These are phyloP conservation scores for Tilletia horrida DNA, from an alignment of 1,284 basidiomycete genomes.

Conservation along the genomic window DNA sequence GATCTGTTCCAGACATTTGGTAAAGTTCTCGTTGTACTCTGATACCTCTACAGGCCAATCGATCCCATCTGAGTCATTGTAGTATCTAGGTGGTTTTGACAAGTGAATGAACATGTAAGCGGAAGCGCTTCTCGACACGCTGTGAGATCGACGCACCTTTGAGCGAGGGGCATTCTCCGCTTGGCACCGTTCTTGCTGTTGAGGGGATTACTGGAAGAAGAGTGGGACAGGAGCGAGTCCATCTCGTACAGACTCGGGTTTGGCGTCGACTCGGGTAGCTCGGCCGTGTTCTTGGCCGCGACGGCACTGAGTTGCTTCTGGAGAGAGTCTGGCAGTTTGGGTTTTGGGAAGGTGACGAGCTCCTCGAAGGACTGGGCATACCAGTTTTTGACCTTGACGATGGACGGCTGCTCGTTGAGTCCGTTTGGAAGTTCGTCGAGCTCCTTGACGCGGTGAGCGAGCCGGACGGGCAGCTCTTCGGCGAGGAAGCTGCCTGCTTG, in stretches of 20 bases:
- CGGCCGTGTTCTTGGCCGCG: slow-evolving; percentile 32
- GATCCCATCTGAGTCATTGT: slow-evolving; percentile 66
- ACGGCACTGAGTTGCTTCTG: slow-evolving; percentile 40
- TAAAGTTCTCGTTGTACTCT: slow-evolving; percentile 90
- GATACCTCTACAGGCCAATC: slow-evolving; percentile 87
- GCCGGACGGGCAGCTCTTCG: slow-evolving; percentile 88
- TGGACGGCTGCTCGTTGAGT: slow-evolving; percentile 84
- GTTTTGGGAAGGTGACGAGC: slow-evolving; percentile 51
- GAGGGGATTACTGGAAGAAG: slow-evolving; percentile 9
- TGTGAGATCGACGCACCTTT: not conserved
- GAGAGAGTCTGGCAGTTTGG: slow-evolving; percentile 44
- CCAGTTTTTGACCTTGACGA: slow-evolving; percentile 95
- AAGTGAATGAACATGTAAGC: not conserved
- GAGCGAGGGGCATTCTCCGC: slow-evolving; percentile 10
- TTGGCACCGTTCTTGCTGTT: slow-evolving; percentile 23
- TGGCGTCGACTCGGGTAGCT: slow-evolving; percentile 42
- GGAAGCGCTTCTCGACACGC: not conserved
- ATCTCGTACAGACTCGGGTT: slow-evolving; percentile 47
- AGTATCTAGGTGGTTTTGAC: slow-evolving; percentile 65
- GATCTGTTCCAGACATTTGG: slow-evolving; percentile 79
- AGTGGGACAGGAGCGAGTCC: slow-evolving; percentile 17
- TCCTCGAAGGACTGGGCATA: slow-evolving; percentile 93
- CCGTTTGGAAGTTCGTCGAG: slow-evolving; percentile 91
- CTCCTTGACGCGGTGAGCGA: slow-evolving; percentile 94
- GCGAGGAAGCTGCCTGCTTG: slow-evolving; percentile 52